A percentile compares a stretch with the other conserved stretches of the same genome.
Evolutionary conservation across 2,329 filamentous ascomycete species (phyloP).

Genomic region (Stachybotrys echinatus): DNA sequence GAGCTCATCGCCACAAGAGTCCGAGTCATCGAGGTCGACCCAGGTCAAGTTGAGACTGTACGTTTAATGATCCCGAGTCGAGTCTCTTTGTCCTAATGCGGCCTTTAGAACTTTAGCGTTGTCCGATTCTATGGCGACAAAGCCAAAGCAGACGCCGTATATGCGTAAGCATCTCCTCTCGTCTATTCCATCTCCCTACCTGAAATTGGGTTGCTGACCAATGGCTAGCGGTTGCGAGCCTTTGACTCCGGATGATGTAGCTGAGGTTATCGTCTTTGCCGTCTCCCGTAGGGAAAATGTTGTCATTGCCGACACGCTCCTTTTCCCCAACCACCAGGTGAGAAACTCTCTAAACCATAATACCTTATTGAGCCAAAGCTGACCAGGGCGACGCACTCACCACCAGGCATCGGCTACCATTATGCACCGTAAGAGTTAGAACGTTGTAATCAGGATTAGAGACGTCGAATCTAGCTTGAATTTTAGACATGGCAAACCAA

Average conservation of each 20-base stretch:
- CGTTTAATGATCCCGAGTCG: slow-evolving; percentile 11
- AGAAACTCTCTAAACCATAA: slow-evolving; percentile 2
- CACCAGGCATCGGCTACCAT: slow-evolving; percentile 24
- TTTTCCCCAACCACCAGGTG: slow-evolving; percentile 89
- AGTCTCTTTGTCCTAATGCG: slow-evolving; percentile 4
- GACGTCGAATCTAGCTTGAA: too few relatives aligned
- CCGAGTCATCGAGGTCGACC: slow-evolving; percentile 82
- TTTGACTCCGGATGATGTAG: slow-evolving; percentile 84
- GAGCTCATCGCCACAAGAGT: slow-evolving; percentile 79
- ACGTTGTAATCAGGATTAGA: neutral
- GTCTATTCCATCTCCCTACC: neutral
- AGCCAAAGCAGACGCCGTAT: slow-evolving; percentile 83
- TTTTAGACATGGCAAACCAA: too few relatives aligned
- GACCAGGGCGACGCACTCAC: slow-evolving; percentile 2
- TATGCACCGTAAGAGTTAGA: slow-evolving; percentile 19
- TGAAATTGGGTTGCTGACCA: neutral
- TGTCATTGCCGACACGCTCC: slow-evolving; percentile 78
- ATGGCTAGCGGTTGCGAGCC: slow-evolving; percentile 64
- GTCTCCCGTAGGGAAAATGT: slow-evolving; percentile 84
- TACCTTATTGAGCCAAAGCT: neutral
- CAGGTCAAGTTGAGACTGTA: slow-evolving; percentile 87
- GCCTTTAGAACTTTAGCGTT: slow-evolving; percentile 70
- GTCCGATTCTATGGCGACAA: slow-evolving; percentile 88
- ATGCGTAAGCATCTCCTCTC: slow-evolving; percentile 55
- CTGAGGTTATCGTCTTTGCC: slow-evolving; percentile 82